phyloP scores from a whole-genome alignment of 1,139 yeast species.

The Yamadazyma pseudoaaseri region DNA sequence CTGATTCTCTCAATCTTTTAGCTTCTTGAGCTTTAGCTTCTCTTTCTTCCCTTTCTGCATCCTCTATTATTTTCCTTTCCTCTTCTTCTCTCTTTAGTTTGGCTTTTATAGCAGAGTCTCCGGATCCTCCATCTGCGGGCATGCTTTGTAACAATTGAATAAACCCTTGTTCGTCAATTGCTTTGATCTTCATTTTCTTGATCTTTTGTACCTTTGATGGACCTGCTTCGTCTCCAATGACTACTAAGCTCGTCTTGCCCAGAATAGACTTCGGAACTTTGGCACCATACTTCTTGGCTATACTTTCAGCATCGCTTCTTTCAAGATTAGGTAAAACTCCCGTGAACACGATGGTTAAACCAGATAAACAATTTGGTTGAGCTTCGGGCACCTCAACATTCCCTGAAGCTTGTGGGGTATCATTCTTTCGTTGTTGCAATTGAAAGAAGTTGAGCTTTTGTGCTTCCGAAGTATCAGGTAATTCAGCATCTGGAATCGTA shows the following conservation, averaged over 20 bases:
- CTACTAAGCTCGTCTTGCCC: conserved; percentile 83
- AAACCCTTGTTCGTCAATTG: conserved; percentile 87
- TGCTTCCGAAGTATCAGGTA: conserved; percentile 55
- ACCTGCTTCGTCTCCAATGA: conserved; percentile 94
- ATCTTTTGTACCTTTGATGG: conserved; percentile 90
- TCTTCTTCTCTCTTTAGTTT: conserved; percentile 66
- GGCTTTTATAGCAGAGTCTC: conserved; percentile 74
- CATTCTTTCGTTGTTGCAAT: conserved; percentile 44
- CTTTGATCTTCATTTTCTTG: conserved; percentile 67
- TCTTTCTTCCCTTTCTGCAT: conserved; percentile 29
- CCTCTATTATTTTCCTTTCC: conserved; percentile 55
- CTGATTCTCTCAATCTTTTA: conserved; percentile 23
- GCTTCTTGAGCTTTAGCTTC: conserved; percentile 17
- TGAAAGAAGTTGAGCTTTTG: conserved; percentile 53
- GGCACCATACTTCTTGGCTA: conserved; percentile 91
- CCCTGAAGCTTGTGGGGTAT: conserved; percentile 25
- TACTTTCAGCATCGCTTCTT: conserved; percentile 69
- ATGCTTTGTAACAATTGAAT: conserved; percentile 66
- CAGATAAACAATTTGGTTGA: conserved; percentile 76
- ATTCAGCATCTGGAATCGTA: conserved; percentile 65
- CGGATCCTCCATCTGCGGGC: conserved; percentile 93
- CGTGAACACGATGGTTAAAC: conserved; percentile 89
- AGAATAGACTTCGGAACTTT: conserved; percentile 86
- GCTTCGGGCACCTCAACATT: conserved; percentile 64
- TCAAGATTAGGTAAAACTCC: conserved; percentile 82